Base-by-base conservation (phyloP, 176 grass and related monocot genomes). In the Oryza brachyantha region DNA sequence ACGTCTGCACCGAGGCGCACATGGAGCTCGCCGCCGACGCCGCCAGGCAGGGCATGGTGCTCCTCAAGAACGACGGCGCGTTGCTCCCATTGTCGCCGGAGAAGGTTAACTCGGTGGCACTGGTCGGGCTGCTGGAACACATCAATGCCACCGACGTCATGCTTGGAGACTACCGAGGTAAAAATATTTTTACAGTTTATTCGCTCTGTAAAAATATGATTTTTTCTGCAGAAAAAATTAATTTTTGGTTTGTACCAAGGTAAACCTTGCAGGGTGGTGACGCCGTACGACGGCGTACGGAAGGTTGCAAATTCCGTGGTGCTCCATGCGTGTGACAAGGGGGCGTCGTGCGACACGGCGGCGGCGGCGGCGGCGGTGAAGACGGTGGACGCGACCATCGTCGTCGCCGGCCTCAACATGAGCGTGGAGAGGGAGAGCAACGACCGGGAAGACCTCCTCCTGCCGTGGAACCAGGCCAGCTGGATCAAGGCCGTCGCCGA, bases 21-120 rank as follows among this genome's bases (percentile, higher is more conserved):
- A 86, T 32, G 67, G 78, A 87, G 66, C 81, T 89, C 64, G 87
- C 86, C 3, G 80, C 84, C 50, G 76, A 93, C 76, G 90, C 79
- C 1, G 86, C 90, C 0, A 79, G 80, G 72, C 84, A 86, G n/a
- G 86, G 83, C 3, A 89, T 89, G 64, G 90, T 93, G 72, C 90
- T 89, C 46, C 61, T 93, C 65, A 89, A 93, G 84, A 93, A 93
- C 71, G 63, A 85, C 5, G 63, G 27, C 22, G 22, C 25, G 7
- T 46, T 68, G 35, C 83, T 93, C 5, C 90, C 90, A 16, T 28
- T 93, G 77, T 68, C 76, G 10, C 40, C 66, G 46, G 67, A 4
- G 2, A 80, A 78, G 61, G 17, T 77, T 12, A 42, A 66, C 21
- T 72, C 83, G 0, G 66, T 89, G 24, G 73, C 80, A 13, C 1